Percentiles rank a stretch among this genome's conserved stretches.
Conservation (phyloP, 2,329 filamentous ascomycete genomes). For the Penicillium sp. region DNA sequence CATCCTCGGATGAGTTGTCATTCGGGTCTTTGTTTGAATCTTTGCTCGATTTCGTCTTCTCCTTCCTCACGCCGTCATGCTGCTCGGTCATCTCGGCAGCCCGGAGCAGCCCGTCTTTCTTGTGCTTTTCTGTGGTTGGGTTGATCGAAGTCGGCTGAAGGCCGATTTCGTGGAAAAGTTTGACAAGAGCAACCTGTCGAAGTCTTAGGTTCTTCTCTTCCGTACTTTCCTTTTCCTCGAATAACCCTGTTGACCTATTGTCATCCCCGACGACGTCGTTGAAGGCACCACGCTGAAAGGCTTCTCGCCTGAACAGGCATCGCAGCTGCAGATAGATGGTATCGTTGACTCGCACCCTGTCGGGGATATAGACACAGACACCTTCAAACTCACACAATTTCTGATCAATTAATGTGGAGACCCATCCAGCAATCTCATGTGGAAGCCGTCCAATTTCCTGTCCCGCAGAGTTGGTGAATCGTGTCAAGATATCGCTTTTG, state of each 20-base stretch:
- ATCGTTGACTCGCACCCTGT: constrained; percentile 79
- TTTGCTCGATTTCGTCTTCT: constrained; percentile 27
- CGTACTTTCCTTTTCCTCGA: constrained; percentile 76
- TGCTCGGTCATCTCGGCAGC: constrained; percentile 87
- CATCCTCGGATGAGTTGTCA: constrained; percentile 58
- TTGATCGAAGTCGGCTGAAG: constrained; percentile 71
- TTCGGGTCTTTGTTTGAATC: constrained; percentile 29
- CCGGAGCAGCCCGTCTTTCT: constrained; percentile 74
- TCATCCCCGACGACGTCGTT: constrained; percentile 46
- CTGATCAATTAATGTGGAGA: constrained; percentile 87
- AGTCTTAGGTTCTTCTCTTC: constrained; percentile 81
- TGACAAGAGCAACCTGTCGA: constrained; percentile 81
- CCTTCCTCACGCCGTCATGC: constrained; percentile 57
- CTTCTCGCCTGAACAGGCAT: constrained; percentile 67
- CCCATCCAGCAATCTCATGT: constrained; percentile 84
- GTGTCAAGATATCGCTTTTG: constrained; percentile 78
- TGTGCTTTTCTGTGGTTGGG: constrained; percentile 67
- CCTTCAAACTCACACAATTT: constrained; percentile 82
- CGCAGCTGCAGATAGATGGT: constrained; percentile 86
- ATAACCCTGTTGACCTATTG: constrained; percentile 68
- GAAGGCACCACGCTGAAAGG: constrained; percentile 64
- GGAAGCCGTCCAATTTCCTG: constrained; percentile 81
- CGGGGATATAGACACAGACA: constrained; percentile 81
- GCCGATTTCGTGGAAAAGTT: constrained; percentile 82
- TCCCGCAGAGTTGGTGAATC: constrained; percentile 75